Evolutionary conservation across 495 filamentous ascomycete species (phyloP).

Genomic region (Penicillium paxilli): DNA sequence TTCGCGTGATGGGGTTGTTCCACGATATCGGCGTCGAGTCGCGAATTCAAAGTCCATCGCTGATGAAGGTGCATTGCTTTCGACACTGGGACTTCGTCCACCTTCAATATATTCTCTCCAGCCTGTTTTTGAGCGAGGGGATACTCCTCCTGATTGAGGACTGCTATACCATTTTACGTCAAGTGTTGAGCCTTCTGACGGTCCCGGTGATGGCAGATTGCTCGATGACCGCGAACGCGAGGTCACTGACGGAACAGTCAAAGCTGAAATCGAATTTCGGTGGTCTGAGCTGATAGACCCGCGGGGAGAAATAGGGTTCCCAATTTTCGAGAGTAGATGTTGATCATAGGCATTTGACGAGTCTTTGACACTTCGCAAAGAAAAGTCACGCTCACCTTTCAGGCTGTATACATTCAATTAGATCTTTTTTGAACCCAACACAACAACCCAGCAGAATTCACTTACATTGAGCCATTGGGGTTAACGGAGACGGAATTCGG

Average conservation of each 20-base stretch:
- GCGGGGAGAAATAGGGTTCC: slow-evolving; percentile 62
- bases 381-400: slow-evolving; percentile 59
- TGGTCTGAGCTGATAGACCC: slow-evolving; percentile 53
- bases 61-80: slow-evolving; percentile 48
- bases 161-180: slow-evolving; percentile 45
- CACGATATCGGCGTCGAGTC: slow-evolving; percentile 36
- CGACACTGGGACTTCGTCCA: slow-evolving; percentile 51
- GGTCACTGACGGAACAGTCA: slow-evolving; percentile 47
- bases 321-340: slow-evolving; percentile 73
- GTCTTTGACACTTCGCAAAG: slow-evolving; percentile 55
- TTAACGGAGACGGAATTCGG: slow-evolving; percentile 42
- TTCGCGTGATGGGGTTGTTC: slow-evolving; percentile 48
- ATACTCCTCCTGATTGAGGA: slow-evolving; percentile 46
- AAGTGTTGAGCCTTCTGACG: slow-evolving; percentile 43
- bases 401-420: slow-evolving; percentile 43
- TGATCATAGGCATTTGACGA: slow-evolving; percentile 76
- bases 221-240: slow-evolving; percentile 27
- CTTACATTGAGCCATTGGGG: slow-evolving; percentile 49
- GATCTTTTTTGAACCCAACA: too few species aligned
- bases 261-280: slow-evolving; percentile 47
- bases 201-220: slow-evolving; percentile 47
- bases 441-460: too few species aligned
- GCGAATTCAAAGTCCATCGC: slow-evolving; percentile 43
- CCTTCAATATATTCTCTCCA: slow-evolving; percentile 48
- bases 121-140: slow-evolving; percentile 41